Percentiles rank a stretch among this genome's conserved stretches.
These are phyloP conservation scores for Pythium vanterpoolii DNA, from an alignment of 352 stramenopile genomes.

Conservation along the genomic window DNA sequence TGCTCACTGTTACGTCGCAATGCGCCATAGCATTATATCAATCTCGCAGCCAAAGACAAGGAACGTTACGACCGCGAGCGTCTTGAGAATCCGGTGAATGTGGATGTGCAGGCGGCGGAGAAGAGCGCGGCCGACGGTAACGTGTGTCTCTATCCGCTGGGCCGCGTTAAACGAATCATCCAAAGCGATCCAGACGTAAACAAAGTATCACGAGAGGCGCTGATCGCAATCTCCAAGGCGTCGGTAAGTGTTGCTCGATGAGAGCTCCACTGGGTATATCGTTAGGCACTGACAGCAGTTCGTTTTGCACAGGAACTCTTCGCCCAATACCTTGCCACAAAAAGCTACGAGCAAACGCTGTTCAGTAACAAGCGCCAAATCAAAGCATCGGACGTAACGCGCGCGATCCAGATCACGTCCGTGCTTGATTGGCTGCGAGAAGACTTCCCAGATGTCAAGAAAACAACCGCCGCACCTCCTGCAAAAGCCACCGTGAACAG, in stretches of 20 bases:
- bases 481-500: neutral
- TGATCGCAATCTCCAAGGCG: slow-evolving; percentile 90
- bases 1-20: neutral
- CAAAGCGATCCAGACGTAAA: slow-evolving; percentile 91
- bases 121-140: slow-evolving; percentile 30
- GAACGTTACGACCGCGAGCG: slow-evolving; percentile 75
- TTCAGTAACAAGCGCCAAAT: slow-evolving; percentile 85
- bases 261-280: neutral
- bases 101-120: slow-evolving; percentile 51
- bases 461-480: neutral
- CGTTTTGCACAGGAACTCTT: slow-evolving; percentile 76
- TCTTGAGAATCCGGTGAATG: slow-evolving; percentile 54
- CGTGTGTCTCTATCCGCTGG: slow-evolving; percentile 61
- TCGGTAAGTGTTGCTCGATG: slow-evolving; percentile 40
- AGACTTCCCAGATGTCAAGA: slow-evolving; percentile 73
- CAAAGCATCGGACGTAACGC: slow-evolving; percentile 69
- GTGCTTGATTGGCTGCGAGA: slow-evolving; percentile 84
- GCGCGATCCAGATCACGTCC: slow-evolving; percentile 69
- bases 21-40: slow-evolving; percentile 57
- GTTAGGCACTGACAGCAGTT: neutral
- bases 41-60: slow-evolving; percentile 85
- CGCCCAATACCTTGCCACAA: slow-evolving; percentile 84
- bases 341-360: slow-evolving; percentile 83
- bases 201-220: slow-evolving; percentile 90
- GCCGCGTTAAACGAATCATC: slow-evolving; percentile 92